Base-by-base conservation (phyloP, 768 basidiomycete species). In the Amanita subjunquillea region DNA sequence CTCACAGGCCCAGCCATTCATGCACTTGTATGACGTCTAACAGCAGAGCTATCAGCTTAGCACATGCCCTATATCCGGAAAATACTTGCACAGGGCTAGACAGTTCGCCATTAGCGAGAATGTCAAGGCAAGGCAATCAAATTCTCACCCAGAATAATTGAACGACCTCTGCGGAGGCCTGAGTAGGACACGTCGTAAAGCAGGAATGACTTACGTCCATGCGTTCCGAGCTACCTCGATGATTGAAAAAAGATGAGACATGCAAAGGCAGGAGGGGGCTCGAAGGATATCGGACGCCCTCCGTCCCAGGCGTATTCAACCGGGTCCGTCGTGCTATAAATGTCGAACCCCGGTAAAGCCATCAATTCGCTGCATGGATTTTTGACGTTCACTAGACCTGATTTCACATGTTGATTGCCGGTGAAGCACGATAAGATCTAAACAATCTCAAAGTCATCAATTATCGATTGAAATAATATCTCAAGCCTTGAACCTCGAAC, bases 1-100 rank as follows among this genome's bases (percentile, higher is more conserved):
- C 60, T 47, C 55, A 64, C 63, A 56, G 55, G 15, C 54, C 38
- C 42, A 64, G 34, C 63, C 63, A 64, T 56, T 64, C 63, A 55
- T 57, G 61, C 2, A 64, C 32, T 43, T 61, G 62, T 23, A 64
- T 36, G 5, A 55, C 55, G 48, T 61, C 60, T 59, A 25, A 6
- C 13, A 40, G 15, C 6, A 39, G 17, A 27, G 47, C 39, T 23
- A 38, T 39, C 13, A 23, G 22, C 12, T 27, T 10, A 38, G 15
- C 10, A 17, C 7, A 13, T 25, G 12, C 7, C 12, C 20, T 10
- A 22, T 23, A 38, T 38, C 15, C 13, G 20, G 25, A 38, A 29
- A 17, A 39, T 10, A 40, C 48, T 50, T 29, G 23, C 48, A 50
- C 27, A 50, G 48, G 25, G 22, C 48, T 50, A 25, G 10, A 23